phyloP scores from a whole-genome alignment of 1,284 basidiomycete species.

The Ganoderma meredithae region DNA sequence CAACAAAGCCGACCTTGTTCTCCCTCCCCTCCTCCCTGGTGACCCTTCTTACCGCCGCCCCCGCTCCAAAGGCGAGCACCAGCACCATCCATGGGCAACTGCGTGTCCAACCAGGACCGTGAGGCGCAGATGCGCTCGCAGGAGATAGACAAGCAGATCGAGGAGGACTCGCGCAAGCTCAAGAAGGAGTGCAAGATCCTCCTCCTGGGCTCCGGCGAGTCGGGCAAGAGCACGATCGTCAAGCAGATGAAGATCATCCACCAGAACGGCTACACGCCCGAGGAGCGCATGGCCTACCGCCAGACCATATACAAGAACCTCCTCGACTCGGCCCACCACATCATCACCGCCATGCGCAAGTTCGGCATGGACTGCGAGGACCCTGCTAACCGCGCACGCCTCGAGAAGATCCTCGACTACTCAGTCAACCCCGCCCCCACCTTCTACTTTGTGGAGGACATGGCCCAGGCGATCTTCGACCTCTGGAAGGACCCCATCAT shows the following conservation, averaged over 20 bases:
- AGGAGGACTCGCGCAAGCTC: slow-evolving; percentile 77
- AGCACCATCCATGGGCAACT: slow-evolving; percentile 64
- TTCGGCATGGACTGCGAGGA: slow-evolving; percentile 86
- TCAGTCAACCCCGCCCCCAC: slow-evolving; percentile 46
- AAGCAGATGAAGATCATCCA: slow-evolving; percentile 99
- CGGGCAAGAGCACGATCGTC: slow-evolving; percentile 95
- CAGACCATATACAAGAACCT: slow-evolving; percentile 88
- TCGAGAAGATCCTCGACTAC: slow-evolving; percentile 71
- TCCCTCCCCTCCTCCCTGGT: slow-evolving; percentile 1
- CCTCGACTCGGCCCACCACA: slow-evolving; percentile 89
- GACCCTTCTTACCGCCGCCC: slow-evolving; percentile 9
- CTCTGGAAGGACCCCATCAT: slow-evolving; percentile 95
- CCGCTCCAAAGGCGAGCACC: slow-evolving; percentile 20
- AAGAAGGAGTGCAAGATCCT: slow-evolving; percentile 96
- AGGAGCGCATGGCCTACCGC: slow-evolving; percentile 84
- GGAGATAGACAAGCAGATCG: slow-evolving; percentile 75
- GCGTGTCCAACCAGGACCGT: slow-evolving; percentile 65
- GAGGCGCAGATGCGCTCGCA: slow-evolving; percentile 73
- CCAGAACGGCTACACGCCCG: slow-evolving; percentile 87
- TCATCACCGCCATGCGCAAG: slow-evolving; percentile 91
- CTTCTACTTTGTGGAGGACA: slow-evolving; percentile 63
- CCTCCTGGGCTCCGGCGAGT: slow-evolving; percentile 85
- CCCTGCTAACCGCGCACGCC: slow-evolving; percentile 71
- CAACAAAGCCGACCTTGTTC: slow-evolving; percentile 1
- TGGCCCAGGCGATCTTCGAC: slow-evolving; percentile 82